Percentiles rank a stretch among this genome's conserved stretches.
These are phyloP conservation scores for Tillandsia leiboldiana DNA, from an alignment of 176 grass and related monocot genomes.

Conservation along the genomic window DNA sequence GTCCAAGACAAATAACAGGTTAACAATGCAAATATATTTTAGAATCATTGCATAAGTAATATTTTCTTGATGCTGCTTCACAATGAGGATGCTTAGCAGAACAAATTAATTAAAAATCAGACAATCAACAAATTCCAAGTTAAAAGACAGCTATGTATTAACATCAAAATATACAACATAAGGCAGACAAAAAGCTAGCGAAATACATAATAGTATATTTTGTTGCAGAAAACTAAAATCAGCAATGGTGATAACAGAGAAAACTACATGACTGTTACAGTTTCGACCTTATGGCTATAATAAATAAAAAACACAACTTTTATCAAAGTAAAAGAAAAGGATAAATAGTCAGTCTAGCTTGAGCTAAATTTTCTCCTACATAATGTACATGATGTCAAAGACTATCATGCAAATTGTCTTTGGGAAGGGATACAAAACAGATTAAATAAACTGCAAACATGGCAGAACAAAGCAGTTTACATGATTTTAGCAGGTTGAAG, in stretches of 20 bases:
- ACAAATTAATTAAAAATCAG: not conserved
- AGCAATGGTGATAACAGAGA: no score
- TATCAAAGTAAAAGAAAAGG: not conserved
- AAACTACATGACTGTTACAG: no score
- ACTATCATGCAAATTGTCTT: not conserved
- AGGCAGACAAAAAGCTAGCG: not conserved
- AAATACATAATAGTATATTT: not conserved
- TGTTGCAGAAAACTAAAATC: not conserved
- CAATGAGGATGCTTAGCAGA: not conserved
- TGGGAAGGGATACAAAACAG: no score
- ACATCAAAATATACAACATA: not conserved
- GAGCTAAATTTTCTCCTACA: not conserved
- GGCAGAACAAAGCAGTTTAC: not conserved
- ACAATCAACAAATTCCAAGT: not conserved
- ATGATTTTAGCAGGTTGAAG: not conserved
- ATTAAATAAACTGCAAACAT: no score
- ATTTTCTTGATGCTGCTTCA: no score
- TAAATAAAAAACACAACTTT: not conserved
- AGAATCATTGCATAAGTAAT: no score
- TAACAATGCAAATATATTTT: not conserved
- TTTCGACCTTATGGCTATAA: no score
- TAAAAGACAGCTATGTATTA: not conserved
- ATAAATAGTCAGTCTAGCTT: not conserved
- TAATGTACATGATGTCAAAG: not conserved
- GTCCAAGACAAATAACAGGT: not conserved